Percentiles rank a stretch among this genome's conserved stretches.
phyloP scores from a whole-genome alignment of 331 rosid species.

The Rhamnella rubrinervis region DNA sequence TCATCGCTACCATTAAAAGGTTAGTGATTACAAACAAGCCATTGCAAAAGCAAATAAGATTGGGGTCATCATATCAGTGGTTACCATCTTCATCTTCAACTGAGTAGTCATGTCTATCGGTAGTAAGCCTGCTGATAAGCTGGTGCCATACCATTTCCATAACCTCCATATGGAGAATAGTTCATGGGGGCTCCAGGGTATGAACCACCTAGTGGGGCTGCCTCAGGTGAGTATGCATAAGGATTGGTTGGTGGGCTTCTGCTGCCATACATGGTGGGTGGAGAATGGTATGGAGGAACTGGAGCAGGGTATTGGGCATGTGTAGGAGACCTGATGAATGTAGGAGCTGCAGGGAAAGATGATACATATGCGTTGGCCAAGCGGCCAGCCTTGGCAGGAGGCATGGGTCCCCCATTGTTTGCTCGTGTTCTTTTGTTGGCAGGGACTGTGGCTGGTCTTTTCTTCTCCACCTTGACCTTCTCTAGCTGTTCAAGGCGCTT shows the following conservation, averaged over 20 bases:
- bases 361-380: conserved; percentile 94
- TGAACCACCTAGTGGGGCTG: conserved; percentile 70
- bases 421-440: conserved; percentile 96
- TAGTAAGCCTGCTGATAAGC: conserved; percentile 99
- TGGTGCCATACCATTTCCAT: conserved; percentile 87
- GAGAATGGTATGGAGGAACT: conserved; percentile 86
- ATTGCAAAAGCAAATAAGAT: conserved; percentile 70
- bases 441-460: conserved; percentile 75
- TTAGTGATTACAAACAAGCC: conserved; percentile 95
- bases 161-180: conserved; percentile 83
- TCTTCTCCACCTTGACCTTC: conserved; percentile 90
- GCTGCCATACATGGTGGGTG: conserved; percentile 94
- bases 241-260: conserved; percentile 86
- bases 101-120: conserved; percentile 82
- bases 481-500: conserved; percentile 97
- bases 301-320: conserved; percentile 90
- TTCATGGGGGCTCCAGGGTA: conserved; percentile 83
- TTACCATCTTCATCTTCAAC: conserved; percentile 89
- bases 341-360: conserved; percentile 87
- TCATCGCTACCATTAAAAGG: conserved; percentile 97
- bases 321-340: conserved; percentile 90
- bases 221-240: conserved; percentile 84
- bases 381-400: conserved; percentile 99
- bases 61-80: conserved; percentile 93
- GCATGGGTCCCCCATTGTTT: conserved; percentile 96